A percentile compares a stretch with the other conserved stretches of the same genome.
These are phyloP conservation scores for Yarrowia yakushimensis DNA, from an alignment of 805 yeast species.

Conservation along the genomic window DNA sequence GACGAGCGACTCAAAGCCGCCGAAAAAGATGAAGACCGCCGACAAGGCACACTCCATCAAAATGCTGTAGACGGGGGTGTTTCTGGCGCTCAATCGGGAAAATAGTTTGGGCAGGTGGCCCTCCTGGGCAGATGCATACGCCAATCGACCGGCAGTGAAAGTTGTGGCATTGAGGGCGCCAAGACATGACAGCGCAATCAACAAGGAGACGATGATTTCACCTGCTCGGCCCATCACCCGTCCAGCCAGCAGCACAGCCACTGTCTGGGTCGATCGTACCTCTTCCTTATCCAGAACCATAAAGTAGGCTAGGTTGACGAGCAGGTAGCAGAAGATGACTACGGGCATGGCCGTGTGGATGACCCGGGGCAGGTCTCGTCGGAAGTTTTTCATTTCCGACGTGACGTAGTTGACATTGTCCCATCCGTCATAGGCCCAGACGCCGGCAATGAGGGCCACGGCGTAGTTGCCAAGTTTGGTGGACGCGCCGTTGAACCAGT, in stretches of 20 bases:
- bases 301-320: conserved; percentile 43
- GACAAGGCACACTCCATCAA: conserved; percentile 37
- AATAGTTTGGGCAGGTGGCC: conserved; percentile 37
- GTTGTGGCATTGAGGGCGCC: conserved; percentile 44
- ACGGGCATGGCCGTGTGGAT: conserved; percentile 43
- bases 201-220: conserved; percentile 36
- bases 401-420: conserved; percentile 44
- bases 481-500: conserved; percentile 32
- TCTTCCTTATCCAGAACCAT: conserved; percentile 74
- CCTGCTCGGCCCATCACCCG: conserved; percentile 35
- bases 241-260: conserved; percentile 39
- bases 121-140: conserved; percentile 40
- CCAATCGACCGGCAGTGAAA: conserved; percentile 39
- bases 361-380: conserved; percentile 40
- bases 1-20: conserved; percentile 40
- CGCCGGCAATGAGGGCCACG: conserved; percentile 42
- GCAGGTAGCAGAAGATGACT: conserved; percentile 39
- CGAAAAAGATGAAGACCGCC: conserved; percentile 37
- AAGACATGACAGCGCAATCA: conserved; percentile 41
- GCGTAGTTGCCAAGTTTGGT: conserved; percentile 36
- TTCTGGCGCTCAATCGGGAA: conserved; percentile 30
- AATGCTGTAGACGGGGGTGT: conserved; percentile 40
- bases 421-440: conserved; percentile 49
- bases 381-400: conserved; percentile 42
- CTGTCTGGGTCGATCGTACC: conserved; percentile 37